Percentiles rank a stretch among this genome's conserved stretches.
Conservation (phyloP, 305 asterid species). For the Fraxinus paxiana region DNA sequence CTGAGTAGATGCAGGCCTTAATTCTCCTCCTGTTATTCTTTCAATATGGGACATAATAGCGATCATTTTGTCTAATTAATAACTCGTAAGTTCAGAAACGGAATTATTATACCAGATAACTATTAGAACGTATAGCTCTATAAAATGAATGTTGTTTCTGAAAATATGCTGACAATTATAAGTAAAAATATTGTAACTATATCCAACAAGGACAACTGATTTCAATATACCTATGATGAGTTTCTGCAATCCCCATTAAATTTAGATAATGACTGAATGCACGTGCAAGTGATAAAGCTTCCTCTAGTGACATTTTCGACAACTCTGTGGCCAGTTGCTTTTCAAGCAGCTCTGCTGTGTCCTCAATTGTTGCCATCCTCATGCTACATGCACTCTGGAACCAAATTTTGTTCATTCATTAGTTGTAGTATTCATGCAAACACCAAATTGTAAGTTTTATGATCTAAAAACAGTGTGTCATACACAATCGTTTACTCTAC, state of each 20-base stretch:
- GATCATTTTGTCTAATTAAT: neutral
- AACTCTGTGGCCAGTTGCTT: constrained; percentile 76
- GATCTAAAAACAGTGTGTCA: neutral
- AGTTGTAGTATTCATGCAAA: constrained; percentile 16
- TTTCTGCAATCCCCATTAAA: constrained; percentile 90
- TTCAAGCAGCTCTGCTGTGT: constrained; percentile 90
- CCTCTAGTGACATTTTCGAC: constrained; percentile 84
- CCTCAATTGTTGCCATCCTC: constrained; percentile 87
- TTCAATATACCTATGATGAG: constrained; percentile 72
- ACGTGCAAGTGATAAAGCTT: constrained; percentile 79
- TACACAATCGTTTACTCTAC: neutral
- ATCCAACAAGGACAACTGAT: neutral
- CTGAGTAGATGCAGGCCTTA: neutral
- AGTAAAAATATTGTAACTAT: neutral
- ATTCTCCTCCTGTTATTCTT: neutral
- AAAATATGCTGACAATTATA: neutral
- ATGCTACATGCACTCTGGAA: constrained; percentile 82
- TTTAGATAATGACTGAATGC: constrained; percentile 90
- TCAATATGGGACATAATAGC: constrained; percentile 5
- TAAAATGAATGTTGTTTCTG: neutral
- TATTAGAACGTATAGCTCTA: neutral
- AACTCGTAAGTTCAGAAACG: neutral
- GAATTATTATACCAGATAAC: neutral
- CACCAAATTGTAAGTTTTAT: constrained; percentile 3
- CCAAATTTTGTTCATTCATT: constrained; percentile 21